These are phyloP conservation scores for Ophiostoma himal-ulmi DNA, from an alignment of 2,329 filamentous ascomycete species.

Conservation along the genomic window DNA sequence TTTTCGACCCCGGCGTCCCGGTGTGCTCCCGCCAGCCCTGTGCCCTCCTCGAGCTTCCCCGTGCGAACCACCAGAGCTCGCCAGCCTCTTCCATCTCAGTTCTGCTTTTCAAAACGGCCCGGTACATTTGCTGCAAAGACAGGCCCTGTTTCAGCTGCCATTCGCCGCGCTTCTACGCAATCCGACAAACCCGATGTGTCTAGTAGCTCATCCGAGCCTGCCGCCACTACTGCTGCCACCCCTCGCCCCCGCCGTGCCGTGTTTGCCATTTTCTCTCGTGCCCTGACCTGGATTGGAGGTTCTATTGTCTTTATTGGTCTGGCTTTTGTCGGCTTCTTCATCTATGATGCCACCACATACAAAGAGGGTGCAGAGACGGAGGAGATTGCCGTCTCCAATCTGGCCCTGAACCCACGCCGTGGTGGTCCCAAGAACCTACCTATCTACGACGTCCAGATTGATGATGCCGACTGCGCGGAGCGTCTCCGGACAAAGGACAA, in stretches of 20 bases:
- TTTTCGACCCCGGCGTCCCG: conserved; percentile 15
- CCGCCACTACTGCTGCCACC: neutral
- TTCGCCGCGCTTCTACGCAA: conserved; percentile 20
- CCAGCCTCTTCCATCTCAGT: conserved; percentile 11
- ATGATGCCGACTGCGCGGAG: conserved; percentile 80
- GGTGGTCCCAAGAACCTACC: conserved; percentile 95
- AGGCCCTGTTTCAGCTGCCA: neutral
- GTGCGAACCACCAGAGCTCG: neutral
- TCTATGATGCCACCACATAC: conserved; percentile 92
- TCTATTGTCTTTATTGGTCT: conserved; percentile 65
- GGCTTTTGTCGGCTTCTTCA: conserved; percentile 75
- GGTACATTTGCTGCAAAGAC: conserved; percentile 1
- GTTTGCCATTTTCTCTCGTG: conserved; percentile 56
- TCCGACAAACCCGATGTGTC: conserved; percentile 12
- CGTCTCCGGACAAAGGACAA: conserved; percentile 74
- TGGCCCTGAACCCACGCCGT: conserved; percentile 71
- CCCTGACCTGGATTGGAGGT: conserved; percentile 67
- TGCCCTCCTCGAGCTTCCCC: neutral
- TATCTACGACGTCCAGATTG: conserved; percentile 79
- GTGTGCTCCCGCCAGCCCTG: neutral
- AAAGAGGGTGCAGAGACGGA: conserved; percentile 58
- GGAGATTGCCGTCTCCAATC: conserved; percentile 77
- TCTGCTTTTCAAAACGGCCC: conserved; percentile 16
- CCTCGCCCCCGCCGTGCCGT: conserved; percentile 31
- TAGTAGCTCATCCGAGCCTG: neutral